Evolutionary conservation across 805 yeast species (phyloP), one percentile per base, ranked within the genome.

Genomic region (Candida tammaniensis): DNA sequence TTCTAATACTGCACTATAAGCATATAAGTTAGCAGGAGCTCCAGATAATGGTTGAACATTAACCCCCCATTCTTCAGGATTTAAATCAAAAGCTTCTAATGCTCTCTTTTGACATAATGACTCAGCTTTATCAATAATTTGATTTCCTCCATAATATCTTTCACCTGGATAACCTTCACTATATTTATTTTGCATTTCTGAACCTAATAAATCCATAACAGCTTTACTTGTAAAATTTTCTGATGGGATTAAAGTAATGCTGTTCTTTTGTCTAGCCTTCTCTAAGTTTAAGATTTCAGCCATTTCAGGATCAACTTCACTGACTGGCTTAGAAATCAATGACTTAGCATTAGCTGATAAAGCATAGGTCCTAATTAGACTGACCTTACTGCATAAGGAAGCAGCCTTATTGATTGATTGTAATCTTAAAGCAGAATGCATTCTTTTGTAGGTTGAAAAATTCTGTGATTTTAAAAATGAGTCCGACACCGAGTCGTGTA

Each of bases 141-240:
- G 95, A 65, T 93, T 93, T 61, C 98, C 98, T 64, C 98, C 98
- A 62, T 93, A 93, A 74, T 93, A 93, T 66, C 98, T 82, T 45
- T 95, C 97, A 48, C 98, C 98, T 41, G 98, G 98, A 70, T 93
- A 91, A 44, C 98, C 98, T 70, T 93, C 98, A 24, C 97, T 88
- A 72, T 93, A 93, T 74, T 93, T 93, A 80, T 93, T 93, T 63
- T 86, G 86, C 96, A 93, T 87, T 61, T 94, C 96, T 33, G 98
- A 83, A 49, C 98, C 98, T 54, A 91, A 80, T 21, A 95, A 86
- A 56, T 93, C 98, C 70, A 91, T 85, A 30, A 93, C 98, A 26
- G 98, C 85, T 49, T 84, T 84, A 36, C 97, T 85, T 38, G 98
- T 93, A 73, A 91, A 89, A 68, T 93, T 93, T 72, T 93, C 98